Conservation (phyloP, 1,284 basidiomycete species). For the Sporisorium exsertum region DNA sequence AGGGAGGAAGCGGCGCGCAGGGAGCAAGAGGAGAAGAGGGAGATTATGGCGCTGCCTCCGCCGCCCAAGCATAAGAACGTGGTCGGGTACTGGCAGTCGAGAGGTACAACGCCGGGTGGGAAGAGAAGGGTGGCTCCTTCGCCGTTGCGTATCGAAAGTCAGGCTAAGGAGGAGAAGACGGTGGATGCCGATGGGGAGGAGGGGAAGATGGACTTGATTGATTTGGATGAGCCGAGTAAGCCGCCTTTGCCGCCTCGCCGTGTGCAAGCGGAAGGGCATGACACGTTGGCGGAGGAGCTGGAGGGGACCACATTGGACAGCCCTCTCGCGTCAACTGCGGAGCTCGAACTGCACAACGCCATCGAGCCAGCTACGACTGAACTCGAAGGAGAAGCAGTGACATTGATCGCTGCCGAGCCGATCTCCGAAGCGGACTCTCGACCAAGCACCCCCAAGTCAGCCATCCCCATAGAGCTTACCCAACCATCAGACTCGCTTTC, state of each 20-base stretch:
- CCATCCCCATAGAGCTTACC: conserved; percentile 3
- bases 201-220: conserved; percentile 22
- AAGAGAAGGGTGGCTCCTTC: conserved; percentile 25
- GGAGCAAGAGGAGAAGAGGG: conserved; percentile 37
- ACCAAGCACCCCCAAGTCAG: conserved; percentile 3
- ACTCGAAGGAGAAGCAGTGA: background rate
- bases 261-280: background rate
- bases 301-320: conserved; percentile 5
- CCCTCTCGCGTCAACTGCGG: background rate
- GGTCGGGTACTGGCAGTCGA: conserved; percentile 25
- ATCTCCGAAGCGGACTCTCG: background rate
- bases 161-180: background rate
- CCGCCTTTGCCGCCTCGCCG: conserved; percentile 17
- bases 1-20: conserved; percentile 21
- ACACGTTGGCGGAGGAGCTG: conserved; percentile 17
- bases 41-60: conserved; percentile 50
- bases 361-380: background rate
- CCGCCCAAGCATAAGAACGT: conserved; percentile 54
- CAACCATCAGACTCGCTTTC: conserved; percentile 12
- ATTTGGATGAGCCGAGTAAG: conserved; percentile 16
- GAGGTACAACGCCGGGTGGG: conserved; percentile 13
- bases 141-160: conserved; percentile 8
- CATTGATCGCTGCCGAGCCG: background rate
- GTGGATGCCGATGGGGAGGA: background rate
- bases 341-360: no score